Evolutionary conservation across 2,329 filamentous ascomycete species (phyloP).

Genomic region (Tolypocladium ophioglossoides): DNA sequence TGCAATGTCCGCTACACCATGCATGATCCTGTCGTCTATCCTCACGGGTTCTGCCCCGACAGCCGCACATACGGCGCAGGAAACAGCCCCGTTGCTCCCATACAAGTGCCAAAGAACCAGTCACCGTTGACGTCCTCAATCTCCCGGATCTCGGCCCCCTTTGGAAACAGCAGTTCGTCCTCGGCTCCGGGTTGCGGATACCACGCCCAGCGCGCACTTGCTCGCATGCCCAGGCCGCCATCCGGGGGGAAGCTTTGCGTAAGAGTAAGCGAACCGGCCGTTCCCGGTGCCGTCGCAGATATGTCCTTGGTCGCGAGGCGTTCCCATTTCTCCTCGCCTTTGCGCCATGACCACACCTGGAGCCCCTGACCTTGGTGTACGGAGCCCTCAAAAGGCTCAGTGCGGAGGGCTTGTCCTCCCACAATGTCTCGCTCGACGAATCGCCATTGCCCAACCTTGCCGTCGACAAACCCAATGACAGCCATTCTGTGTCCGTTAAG

Average conservation of each 20-base stretch:
- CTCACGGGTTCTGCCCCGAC: background rate
- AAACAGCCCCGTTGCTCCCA: slow-evolving; percentile 69
- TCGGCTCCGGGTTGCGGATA: slow-evolving; percentile 53
- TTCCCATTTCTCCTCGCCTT: slow-evolving; percentile 26
- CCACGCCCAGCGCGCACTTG: slow-evolving; percentile 65
- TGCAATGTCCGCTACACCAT: background rate
- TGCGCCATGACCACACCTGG: slow-evolving; percentile 43
- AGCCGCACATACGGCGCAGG: slow-evolving; percentile 64
- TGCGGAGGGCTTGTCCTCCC: slow-evolving; percentile 60
- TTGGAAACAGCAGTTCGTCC: slow-evolving; percentile 78
- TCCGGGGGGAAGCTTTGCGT: slow-evolving; percentile 54
- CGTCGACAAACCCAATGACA: slow-evolving; percentile 64
- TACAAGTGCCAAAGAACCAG: slow-evolving; percentile 83
- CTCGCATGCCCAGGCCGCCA: slow-evolving; percentile 57
- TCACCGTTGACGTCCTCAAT: slow-evolving; percentile 81
- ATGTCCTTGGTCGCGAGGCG: slow-evolving; percentile 43
- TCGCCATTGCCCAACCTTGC: slow-evolving; percentile 54
- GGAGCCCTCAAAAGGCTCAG: slow-evolving; percentile 36
- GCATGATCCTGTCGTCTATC: background rate
- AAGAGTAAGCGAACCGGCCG: slow-evolving; percentile 14
- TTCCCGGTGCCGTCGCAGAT: slow-evolving; percentile 28
- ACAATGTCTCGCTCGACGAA: slow-evolving; percentile 63
- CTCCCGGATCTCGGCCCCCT: slow-evolving; percentile 72
- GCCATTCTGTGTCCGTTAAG: slow-evolving; percentile 75
- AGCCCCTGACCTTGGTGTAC: slow-evolving; percentile 23